Evolutionary conservation across 2,329 filamentous ascomycete species (phyloP).

Genomic region (Apiospora malaysiana): DNA sequence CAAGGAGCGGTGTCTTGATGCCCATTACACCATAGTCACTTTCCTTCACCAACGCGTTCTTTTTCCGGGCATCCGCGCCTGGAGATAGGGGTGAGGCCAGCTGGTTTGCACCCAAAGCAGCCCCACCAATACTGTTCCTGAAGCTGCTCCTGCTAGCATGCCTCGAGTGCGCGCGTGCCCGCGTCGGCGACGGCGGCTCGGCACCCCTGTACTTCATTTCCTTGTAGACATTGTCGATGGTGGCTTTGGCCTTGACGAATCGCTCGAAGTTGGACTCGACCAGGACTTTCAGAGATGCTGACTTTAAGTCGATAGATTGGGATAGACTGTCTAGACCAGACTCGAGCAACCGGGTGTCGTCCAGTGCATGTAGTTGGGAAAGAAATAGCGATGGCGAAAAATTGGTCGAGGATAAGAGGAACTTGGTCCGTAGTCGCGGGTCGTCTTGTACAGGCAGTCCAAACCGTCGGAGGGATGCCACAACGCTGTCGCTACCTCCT

Average conservation of each 20-base stretch:
- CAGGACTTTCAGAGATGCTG: slow-evolving; percentile 91
- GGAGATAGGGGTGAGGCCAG: slow-evolving; percentile 44
- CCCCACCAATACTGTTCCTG: slow-evolving; percentile 54
- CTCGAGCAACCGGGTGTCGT: slow-evolving; percentile 81
- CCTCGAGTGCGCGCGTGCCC: slow-evolving; percentile 62
- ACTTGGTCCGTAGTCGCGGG: slow-evolving; percentile 76
- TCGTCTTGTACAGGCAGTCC: slow-evolving; percentile 88
- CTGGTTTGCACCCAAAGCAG: slow-evolving; percentile 46
- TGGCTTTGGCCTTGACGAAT: slow-evolving; percentile 96
- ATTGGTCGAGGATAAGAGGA: slow-evolving; percentile 92
- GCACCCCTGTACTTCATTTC: slow-evolving; percentile 85
- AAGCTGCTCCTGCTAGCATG: slow-evolving; percentile 72
- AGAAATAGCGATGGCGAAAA: slow-evolving; percentile 94
- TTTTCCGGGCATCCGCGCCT: slow-evolving; percentile 68
- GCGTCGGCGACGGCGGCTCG: slow-evolving; percentile 53
- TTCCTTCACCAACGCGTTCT: slow-evolving; percentile 91
- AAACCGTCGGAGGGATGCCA: slow-evolving; percentile 76
- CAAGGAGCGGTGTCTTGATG: slow-evolving; percentile 86
- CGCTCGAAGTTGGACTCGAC: slow-evolving; percentile 98
- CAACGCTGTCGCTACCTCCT: slow-evolving; percentile 86
- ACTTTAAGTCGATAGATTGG: slow-evolving; percentile 95
- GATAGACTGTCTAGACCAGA: slow-evolving; percentile 85
- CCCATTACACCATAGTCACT: slow-evolving; percentile 88
- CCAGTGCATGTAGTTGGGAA: slow-evolving; percentile 86
- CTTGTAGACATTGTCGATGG: slow-evolving; percentile 97